Evolutionary conservation across 495 filamentous ascomycete genomes (phyloP).

Genomic region (Tuber borchii): DNA sequence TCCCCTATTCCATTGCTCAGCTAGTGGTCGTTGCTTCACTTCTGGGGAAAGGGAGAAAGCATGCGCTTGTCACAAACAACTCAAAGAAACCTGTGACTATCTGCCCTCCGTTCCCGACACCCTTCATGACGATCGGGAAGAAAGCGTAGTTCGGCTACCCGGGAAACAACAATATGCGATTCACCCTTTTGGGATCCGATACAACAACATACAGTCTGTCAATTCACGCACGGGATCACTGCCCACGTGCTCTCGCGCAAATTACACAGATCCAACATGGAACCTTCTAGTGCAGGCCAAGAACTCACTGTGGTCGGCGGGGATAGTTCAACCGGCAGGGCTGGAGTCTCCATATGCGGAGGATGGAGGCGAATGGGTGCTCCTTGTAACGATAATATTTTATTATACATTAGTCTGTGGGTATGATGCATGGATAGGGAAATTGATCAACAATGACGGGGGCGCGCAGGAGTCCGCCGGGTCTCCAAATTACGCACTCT

Average conservation of each 20-base stretch:
- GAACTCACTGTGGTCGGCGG: conserved; percentile 47
- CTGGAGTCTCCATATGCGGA: conserved; percentile 52
- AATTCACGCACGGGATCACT: conserved; percentile 48
- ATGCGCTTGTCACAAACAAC: conserved; percentile 49
- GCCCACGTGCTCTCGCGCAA: conserved; percentile 49
- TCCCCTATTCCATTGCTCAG: conserved; percentile 35
- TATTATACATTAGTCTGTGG: neutral
- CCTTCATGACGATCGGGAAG: conserved; percentile 50
- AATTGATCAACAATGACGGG: neutral
- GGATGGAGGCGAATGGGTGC: conserved; percentile 44
- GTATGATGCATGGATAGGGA: neutral
- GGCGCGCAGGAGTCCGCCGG: neutral
- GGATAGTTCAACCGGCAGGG: conserved; percentile 52
- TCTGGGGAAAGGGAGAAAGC: conserved; percentile 21
- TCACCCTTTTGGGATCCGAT: conserved; percentile 53
- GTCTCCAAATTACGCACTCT: neutral
- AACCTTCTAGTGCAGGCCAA: conserved; percentile 52
- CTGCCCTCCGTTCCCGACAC: conserved; percentile 46
- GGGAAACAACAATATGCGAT: conserved; percentile 55
- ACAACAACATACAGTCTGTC: conserved; percentile 57
- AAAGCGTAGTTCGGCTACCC: conserved; percentile 58
- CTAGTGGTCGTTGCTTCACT: conserved; percentile 23
- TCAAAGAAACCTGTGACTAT: conserved; percentile 44
- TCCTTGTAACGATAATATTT: neutral
- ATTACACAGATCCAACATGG: conserved; percentile 51